phyloP scores from a whole-genome alignment of 2,329 filamentous ascomycete species.

The Domatiomyces globalis region DNA sequence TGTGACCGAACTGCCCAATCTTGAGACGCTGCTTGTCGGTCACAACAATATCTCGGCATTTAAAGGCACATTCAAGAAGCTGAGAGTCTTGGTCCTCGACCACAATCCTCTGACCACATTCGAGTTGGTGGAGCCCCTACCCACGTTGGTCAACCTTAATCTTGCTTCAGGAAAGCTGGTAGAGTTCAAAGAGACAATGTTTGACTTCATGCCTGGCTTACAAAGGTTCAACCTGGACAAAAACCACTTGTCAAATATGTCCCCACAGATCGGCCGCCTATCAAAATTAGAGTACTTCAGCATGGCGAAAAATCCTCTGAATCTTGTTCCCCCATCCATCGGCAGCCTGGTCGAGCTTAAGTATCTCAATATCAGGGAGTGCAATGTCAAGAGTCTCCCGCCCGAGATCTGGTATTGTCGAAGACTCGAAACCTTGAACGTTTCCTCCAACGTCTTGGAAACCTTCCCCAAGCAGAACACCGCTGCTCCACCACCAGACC shows the following conservation, averaged over 20 bases:
- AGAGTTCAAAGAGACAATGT: slow-evolving; percentile 72
- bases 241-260: slow-evolving; percentile 88
- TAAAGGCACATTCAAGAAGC: slow-evolving; percentile 69
- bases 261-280: slow-evolving; percentile 69
- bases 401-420: slow-evolving; percentile 93
- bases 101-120: slow-evolving; percentile 94
- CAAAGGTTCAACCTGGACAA: slow-evolving; percentile 82
- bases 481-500: slow-evolving; percentile 52
- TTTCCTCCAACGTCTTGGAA: slow-evolving; percentile 86
- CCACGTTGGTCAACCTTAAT: slow-evolving; percentile 73
- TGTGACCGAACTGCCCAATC: slow-evolving; percentile 65
- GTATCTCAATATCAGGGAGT: slow-evolving; percentile 77
- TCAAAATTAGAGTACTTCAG: slow-evolving; percentile 79
- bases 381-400: slow-evolving; percentile 79
- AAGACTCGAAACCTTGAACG: slow-evolving; percentile 79
- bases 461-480: slow-evolving; percentile 69
- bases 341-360: slow-evolving; percentile 74
- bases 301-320: slow-evolving; percentile 81
- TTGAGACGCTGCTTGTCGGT: slow-evolving; percentile 79
- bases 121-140: slow-evolving; percentile 60
- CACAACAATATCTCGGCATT: slow-evolving; percentile 90
- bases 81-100: slow-evolving; percentile 76
- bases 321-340: slow-evolving; percentile 71
- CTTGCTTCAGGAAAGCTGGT: slow-evolving; percentile 83
- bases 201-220: slow-evolving; percentile 72